These are phyloP conservation scores for Jackrogersella minutella DNA, from an alignment of 495 filamentous ascomycete species.

Conservation along the genomic window DNA sequence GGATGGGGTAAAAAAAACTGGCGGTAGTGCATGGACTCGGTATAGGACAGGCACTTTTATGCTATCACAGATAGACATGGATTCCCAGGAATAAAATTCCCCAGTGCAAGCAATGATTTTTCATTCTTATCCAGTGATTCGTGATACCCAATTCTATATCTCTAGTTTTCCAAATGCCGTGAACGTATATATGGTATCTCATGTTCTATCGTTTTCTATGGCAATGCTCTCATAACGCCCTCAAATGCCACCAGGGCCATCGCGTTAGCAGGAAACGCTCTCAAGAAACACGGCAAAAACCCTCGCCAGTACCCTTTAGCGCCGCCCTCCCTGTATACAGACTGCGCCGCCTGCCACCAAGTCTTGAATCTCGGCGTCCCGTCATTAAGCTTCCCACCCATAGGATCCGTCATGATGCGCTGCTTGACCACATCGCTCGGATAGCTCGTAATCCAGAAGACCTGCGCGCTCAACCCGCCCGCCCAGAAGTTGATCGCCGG, in stretches of 20 bases:
- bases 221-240: conserved; percentile 83
- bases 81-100: conserved; percentile 29
- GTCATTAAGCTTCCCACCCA: conserved; percentile 74
- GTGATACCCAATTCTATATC: neutral
- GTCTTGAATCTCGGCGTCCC: conserved; percentile 71
- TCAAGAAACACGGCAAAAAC: conserved; percentile 89
- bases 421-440: conserved; percentile 97
- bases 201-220: conserved; percentile 53
- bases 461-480: conserved; percentile 86
- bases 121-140: neutral
- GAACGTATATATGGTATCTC: neutral
- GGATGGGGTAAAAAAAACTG: conserved; percentile 20
- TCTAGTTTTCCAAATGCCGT: neutral
- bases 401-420: conserved; percentile 92
- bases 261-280: conserved; percentile 96
- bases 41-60: conserved; percentile 29
- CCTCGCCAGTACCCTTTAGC: conserved; percentile 88
- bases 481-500: conserved; percentile 97
- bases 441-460: conserved; percentile 93
- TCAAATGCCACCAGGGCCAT: conserved; percentile 94
- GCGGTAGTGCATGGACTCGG: conserved; percentile 29
- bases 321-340: conserved; percentile 78
- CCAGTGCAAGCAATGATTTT: conserved; percentile 17
- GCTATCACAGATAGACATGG: conserved; percentile 35
- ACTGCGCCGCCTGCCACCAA: conserved; percentile 82